Evolutionary conservation across 768 basidiomycete genomes (phyloP).

Genomic region (Kwoniella pini): DNA sequence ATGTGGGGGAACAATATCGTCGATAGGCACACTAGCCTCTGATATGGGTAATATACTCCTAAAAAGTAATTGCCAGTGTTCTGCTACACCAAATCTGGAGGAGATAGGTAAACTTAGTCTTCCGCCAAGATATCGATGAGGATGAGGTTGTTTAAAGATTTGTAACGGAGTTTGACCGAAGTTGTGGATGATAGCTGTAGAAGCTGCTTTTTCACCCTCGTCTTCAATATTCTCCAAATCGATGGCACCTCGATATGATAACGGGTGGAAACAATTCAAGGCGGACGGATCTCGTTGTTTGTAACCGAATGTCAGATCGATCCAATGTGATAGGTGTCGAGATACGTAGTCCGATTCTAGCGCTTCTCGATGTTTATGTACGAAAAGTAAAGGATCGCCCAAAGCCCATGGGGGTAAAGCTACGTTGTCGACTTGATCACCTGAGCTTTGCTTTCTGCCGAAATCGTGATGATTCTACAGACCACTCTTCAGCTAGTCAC

Average conservation of each 20-base stretch:
- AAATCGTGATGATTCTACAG: constrained; percentile 52
- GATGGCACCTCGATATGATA: constrained; percentile 89
- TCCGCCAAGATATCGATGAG: constrained; percentile 67
- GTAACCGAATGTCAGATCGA: constrained; percentile 76
- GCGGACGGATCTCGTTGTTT: constrained; percentile 69
- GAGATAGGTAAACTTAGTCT: constrained; percentile 71
- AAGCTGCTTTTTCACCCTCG: constrained; percentile 83
- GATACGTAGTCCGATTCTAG: constrained; percentile 86
- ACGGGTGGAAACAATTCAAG: constrained; percentile 84
- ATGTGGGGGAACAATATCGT: constrained; percentile 15
- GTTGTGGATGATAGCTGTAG: constrained; percentile 92
- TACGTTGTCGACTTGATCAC: constrained; percentile 72
- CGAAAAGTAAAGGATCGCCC: constrained; percentile 77
- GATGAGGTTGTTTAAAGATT: constrained; percentile 76
- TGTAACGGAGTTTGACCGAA: constrained; percentile 93
- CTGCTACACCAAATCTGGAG: constrained; percentile 73
- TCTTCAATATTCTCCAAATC: constrained; percentile 85
- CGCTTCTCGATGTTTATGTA: constrained; percentile 73
- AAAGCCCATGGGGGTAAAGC: constrained; percentile 89
- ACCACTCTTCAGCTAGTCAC: background rate
- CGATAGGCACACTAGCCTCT: constrained; percentile 37
- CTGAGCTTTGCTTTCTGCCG: constrained; percentile 52
- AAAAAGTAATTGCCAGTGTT: constrained; percentile 66
- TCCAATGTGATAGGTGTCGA: constrained; percentile 81
- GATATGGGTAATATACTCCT: constrained; percentile 46